Evolutionary conservation across 2,329 filamentous ascomycete species (phyloP).

Genomic region (Fusarium staphyleae): DNA sequence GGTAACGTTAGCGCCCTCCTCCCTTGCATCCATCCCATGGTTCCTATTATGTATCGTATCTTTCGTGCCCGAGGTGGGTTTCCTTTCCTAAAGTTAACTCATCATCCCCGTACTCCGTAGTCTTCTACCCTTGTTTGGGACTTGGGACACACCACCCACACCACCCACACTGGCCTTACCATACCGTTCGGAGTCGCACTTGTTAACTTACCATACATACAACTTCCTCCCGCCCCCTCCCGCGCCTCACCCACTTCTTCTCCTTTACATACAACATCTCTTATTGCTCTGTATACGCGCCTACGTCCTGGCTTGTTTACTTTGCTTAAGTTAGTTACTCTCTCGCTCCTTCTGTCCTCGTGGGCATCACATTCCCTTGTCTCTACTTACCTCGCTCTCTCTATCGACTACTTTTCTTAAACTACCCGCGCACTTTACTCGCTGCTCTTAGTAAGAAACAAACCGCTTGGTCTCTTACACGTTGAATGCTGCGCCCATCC

Average conservation of each 20-base stretch:
- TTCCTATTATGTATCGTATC: too few species aligned
- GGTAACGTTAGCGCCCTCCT: slow-evolving; percentile 9
- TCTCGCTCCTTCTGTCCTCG: slow-evolving; percentile 18
- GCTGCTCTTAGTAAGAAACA: slow-evolving; percentile 30
- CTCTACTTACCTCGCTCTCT: slow-evolving; percentile 22
- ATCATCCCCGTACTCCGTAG: slow-evolving; percentile 3
- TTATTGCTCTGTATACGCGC: slow-evolving; percentile 15
- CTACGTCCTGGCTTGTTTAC: slow-evolving; percentile 17
- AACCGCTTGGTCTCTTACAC: slow-evolving; percentile 11
- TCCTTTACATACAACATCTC: slow-evolving; percentile 13
- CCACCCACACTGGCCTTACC: background rate
- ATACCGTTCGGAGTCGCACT: background rate
- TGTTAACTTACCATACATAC: slow-evolving; percentile 23
- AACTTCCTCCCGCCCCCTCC: slow-evolving; percentile 33
- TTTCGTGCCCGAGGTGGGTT: slow-evolving; percentile 10
- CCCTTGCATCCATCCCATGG: slow-evolving; percentile 20
- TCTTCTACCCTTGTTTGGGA: too few species aligned
- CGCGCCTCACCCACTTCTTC: slow-evolving; percentile 12
- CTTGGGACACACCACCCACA: background rate
- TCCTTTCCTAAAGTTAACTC: slow-evolving; percentile 13
- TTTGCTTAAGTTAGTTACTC: slow-evolving; percentile 10
- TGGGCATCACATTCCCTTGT: slow-evolving; percentile 23
- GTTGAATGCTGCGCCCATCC: slow-evolving; percentile 22
- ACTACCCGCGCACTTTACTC: slow-evolving; percentile 19
- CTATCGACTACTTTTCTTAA: slow-evolving; percentile 1